Base-by-base conservation (phyloP, 176 grass and related monocot species). In the Oryza punctata region DNA sequence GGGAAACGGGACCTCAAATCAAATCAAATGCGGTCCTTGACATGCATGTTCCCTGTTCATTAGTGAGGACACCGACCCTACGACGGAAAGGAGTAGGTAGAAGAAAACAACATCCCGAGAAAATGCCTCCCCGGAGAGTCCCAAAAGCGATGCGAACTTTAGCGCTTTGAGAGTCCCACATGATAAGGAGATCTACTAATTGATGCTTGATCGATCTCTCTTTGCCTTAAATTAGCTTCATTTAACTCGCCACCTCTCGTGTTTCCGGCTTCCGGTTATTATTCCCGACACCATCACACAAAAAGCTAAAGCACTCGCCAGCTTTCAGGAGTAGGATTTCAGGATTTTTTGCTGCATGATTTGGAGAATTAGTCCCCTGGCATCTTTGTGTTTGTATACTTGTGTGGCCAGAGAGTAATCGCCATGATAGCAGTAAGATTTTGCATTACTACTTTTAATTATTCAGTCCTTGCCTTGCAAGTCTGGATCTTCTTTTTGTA, bases 381-480 rank as follows among this genome's bases (percentile, higher is more conserved):
- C 69, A 54, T 84, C 74, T 73, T 28, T 71, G 29, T 11, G 6
- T 78, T 38, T 7, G 37, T 7, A 8, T 38, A 38, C 37, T 38
- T 44, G 59, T 15, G 7, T 74, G 70, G 83, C 25, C 25, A 32
- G 37, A 10, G 37, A 88, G 76, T 26, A 72, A 74, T 80, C 77
- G 16, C 28, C 15, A 74, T 80, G 84, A 80, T 32, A 23, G 77
- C 60, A 72, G 65, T 57, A 63, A 76, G 78, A 67, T 45, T 35
- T 81, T 76, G 49, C 24, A 25, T 19, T 15, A 47, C 12, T 15
- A 3, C 24, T 7, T 84, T 83, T 54, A 54, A 54, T 21, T 84
- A 84, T 89, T 83, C 75, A 19, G 71, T 77, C 73, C 78, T 79
- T 69, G 68, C 10, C 54, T 85, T 78, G 78, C 78, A 83, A 88